These are phyloP conservation scores for Cryoendolithus antarcticus DNA, from an alignment of 2,329 filamentous ascomycete genomes.

Conservation along the genomic window DNA sequence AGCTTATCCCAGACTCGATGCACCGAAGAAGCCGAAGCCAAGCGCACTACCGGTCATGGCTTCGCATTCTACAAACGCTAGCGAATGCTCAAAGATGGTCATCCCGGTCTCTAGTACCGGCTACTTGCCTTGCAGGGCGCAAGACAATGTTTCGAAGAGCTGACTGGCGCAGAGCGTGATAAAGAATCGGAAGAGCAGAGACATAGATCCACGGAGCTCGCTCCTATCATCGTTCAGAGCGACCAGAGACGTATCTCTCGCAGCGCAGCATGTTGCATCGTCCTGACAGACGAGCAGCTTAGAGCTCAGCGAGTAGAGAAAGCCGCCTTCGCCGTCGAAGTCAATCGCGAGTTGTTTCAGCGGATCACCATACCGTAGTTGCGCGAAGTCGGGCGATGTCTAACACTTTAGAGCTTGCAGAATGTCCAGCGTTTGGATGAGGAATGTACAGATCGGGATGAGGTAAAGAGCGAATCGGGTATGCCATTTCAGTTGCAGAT, in stretches of 20 bases:
- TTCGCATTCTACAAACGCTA: conserved; percentile 93
- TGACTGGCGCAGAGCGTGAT: conserved; percentile 59
- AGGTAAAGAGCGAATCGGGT: conserved; percentile 58
- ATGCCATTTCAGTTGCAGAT: conserved; percentile 63
- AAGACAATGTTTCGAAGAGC: conserved; percentile 78
- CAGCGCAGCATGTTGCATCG: conserved; percentile 62
- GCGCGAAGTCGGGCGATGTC: conserved; percentile 43
- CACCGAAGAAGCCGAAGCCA: conserved; percentile 56
- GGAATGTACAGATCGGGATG: conserved; percentile 57
- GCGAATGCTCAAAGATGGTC: conserved; percentile 90
- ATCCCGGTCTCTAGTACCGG: conserved; percentile 81
- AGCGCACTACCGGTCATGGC: conserved; percentile 72
- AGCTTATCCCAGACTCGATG: conserved; percentile 31
- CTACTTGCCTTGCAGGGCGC: conserved; percentile 71
- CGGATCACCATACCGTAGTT: conserved; percentile 33
- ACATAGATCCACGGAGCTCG: conserved; percentile 60
- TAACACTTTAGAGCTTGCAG: conserved; percentile 86
- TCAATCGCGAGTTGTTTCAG: conserved; percentile 32
- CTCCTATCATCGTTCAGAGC: conserved; percentile 38
- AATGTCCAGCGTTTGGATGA: conserved; percentile 55
- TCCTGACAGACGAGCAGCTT: conserved; percentile 59
- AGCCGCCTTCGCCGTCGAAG: conserved; percentile 47
- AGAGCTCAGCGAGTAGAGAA: conserved; percentile 62
- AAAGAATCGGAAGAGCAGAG: conserved; percentile 63
- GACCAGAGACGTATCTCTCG: conserved; percentile 57